phyloP scores from a whole-genome alignment of 768 basidiomycete genomes.

The Tubosaeta brunneosetosa region DNA sequence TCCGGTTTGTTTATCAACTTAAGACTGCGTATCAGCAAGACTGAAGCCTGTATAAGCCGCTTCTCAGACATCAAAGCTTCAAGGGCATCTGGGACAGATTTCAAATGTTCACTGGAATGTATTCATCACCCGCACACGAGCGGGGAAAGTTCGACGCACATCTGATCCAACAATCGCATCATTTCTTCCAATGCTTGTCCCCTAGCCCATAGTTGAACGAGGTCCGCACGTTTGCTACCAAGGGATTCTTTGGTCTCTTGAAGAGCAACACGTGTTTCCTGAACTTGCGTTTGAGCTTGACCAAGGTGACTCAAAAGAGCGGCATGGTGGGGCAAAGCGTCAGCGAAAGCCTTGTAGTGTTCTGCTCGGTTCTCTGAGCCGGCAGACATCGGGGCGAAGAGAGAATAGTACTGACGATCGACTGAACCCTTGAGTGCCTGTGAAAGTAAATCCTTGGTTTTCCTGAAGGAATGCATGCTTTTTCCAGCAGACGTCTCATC shows the following conservation, averaged over 20 bases:
- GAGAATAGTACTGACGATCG: slow-evolving; percentile 55
- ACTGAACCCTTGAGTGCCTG: slow-evolving; percentile 83
- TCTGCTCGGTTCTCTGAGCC: slow-evolving; percentile 39
- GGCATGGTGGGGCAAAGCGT: slow-evolving; percentile 89
- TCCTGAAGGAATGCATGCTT: slow-evolving; percentile 70
- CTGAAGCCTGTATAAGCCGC: slow-evolving; percentile 81
- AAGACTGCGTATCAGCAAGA: slow-evolving; percentile 78
- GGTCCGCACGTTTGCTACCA: slow-evolving; percentile 79
- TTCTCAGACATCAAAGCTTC: slow-evolving; percentile 97
- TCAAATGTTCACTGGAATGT: slow-evolving; percentile 71
- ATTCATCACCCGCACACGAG: slow-evolving; percentile 13
- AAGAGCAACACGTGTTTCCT: slow-evolving; percentile 62
- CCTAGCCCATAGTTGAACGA: slow-evolving; percentile 85
- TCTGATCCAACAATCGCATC: slow-evolving; percentile 89
- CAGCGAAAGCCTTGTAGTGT: slow-evolving; percentile 91
- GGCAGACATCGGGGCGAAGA: background rate
- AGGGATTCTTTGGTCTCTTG: slow-evolving; percentile 76
- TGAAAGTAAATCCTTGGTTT: slow-evolving; percentile 73
- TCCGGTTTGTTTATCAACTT: slow-evolving; percentile 90
- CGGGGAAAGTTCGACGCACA: slow-evolving; percentile 49
- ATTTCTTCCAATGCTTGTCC: slow-evolving; percentile 94
- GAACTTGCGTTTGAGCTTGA: slow-evolving; percentile 70
- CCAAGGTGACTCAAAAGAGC: slow-evolving; percentile 67
- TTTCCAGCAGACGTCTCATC: slow-evolving; percentile 71
- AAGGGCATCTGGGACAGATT: slow-evolving; percentile 84